Base-by-base conservation (phyloP, 129 eudicot genomes). In the Arctium minus region DNA sequence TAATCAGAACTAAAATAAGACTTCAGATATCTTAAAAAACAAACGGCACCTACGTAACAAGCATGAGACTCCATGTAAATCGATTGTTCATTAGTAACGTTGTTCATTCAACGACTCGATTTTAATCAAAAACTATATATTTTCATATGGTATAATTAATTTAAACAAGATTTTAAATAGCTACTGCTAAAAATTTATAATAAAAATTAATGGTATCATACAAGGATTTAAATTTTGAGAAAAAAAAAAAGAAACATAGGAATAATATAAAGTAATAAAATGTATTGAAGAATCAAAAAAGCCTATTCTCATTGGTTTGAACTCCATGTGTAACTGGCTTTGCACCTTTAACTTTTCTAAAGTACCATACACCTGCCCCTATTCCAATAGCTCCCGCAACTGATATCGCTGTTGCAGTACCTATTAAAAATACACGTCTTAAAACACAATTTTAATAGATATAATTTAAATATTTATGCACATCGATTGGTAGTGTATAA, bases 301-400 rank as follows among this genome's bases (percentile, higher is more conserved):
- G 89, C 73, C 99, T 85, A 33, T 93, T 96, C 84, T 93, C 97
- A 80, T 89, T 96, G 90, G 82, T 96, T 85, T 93, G 91, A 76
- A 96, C 97, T 65, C 99, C 99, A 86, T 92, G 97, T 37, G 97
- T 93, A 9, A 96, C 97, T 1, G 99, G 99, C 56, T 94, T 92
- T 87, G 85, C 89, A 29, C 90, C 92, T 81, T 92, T 96, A 86
- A 92, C 42, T 80, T 91, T 93, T 81, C 81, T 91, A 87, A 93
- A 83, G 85, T 91, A 96, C 95, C 94, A 96, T 22, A 96, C 79
- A 6, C 94, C 99, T 17, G 89, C 97, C 72, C 97, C 99, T 31
- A 91, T 83, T 65, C 98, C 94, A 29, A 96, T 64, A 5, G 89
- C 97, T 73, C 97, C 99, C 0, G 97, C 99, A 0, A 91, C 87